These are phyloP conservation scores for Vitis labrusca DNA, from an alignment of 164 flowering plant genomes.

Conservation along the genomic window DNA sequence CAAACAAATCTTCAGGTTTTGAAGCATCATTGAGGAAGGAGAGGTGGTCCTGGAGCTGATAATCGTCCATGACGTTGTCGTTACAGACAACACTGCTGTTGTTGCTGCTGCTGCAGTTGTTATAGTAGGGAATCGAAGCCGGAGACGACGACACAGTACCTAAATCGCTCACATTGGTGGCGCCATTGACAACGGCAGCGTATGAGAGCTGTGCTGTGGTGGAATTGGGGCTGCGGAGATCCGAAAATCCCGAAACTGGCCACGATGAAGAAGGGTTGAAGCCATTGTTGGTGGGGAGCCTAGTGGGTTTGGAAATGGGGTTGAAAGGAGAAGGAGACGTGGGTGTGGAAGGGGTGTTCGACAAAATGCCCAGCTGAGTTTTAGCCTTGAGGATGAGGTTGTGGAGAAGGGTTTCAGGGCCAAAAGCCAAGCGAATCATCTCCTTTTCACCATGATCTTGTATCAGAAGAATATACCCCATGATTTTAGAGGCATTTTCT, in stretches of 20 bases:
- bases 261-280: slow-evolving; percentile 25
- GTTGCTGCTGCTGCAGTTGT: not conserved
- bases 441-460: slow-evolving; percentile 70
- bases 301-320: slow-evolving; percentile 22
- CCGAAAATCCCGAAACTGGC: slow-evolving; percentile 13
- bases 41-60: slow-evolving; percentile 53
- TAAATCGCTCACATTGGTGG: slow-evolving; percentile 10
- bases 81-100: slow-evolving; percentile 5
- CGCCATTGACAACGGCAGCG: slow-evolving; percentile 39
- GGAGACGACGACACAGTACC: slow-evolving; percentile 19
- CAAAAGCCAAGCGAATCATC: slow-evolving; percentile 73
- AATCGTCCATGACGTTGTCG: slow-evolving; percentile 35
- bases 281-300: slow-evolving; percentile 8
- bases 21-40: slow-evolving; percentile 49
- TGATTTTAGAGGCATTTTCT: slow-evolving; percentile 74
- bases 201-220: slow-evolving; percentile 27
- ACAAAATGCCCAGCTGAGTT: slow-evolving; percentile 26
- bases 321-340: slow-evolving; percentile 23
- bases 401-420: slow-evolving; percentile 56
- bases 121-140: slow-evolving; percentile 4
- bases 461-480: slow-evolving; percentile 69
- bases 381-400: slow-evolving; percentile 54
- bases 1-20: slow-evolving; percentile 32
- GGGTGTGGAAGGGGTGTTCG: slow-evolving; percentile 16
- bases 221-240: not conserved